phyloP scores from a whole-genome alignment of 805 yeast species.

The Yarrowia deformans region DNA sequence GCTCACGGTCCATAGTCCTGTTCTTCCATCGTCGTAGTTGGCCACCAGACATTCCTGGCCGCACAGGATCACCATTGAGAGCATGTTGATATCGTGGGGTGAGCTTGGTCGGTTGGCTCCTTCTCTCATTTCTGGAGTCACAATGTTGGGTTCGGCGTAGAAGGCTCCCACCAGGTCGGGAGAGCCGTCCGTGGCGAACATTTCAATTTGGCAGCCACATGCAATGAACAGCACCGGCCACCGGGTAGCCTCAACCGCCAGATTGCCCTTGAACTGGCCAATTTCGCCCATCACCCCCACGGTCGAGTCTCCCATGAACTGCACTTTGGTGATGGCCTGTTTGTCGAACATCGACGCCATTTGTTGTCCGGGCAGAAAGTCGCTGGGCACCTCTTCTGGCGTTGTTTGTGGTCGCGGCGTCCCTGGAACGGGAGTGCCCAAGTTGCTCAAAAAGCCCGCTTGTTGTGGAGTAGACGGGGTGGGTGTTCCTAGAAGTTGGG shows the following conservation, averaged over 20 bases:
- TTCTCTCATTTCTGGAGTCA: slow-evolving; percentile 12
- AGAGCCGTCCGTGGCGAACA: slow-evolving; percentile 14
- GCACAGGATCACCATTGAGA: slow-evolving; percentile 2
- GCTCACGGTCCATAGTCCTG: slow-evolving; percentile 13
- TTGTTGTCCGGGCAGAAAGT: slow-evolving; percentile 26
- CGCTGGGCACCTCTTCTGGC: slow-evolving; percentile 14
- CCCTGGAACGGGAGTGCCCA: slow-evolving; percentile 20
- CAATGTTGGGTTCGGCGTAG: background rate
- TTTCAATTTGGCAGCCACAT: slow-evolving; percentile 29
- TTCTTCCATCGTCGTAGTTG: slow-evolving; percentile 30
- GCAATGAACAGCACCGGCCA: slow-evolving; percentile 29
- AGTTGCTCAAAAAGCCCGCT: slow-evolving; percentile 22
- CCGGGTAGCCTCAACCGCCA: slow-evolving; percentile 34
- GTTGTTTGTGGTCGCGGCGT: slow-evolving; percentile 15
- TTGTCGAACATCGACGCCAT: slow-evolving; percentile 33
- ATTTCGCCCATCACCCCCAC: slow-evolving; percentile 12
- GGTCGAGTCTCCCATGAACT: slow-evolving; percentile 30
- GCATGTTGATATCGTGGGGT: slow-evolving; percentile 32
- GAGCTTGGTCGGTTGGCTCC: slow-evolving; percentile 21
- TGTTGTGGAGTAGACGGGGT: slow-evolving; percentile 31
- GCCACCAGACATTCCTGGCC: slow-evolving; percentile 21
- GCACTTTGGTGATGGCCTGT: slow-evolving; percentile 14
- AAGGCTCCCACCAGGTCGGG: slow-evolving; percentile 17
- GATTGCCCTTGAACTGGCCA: slow-evolving; percentile 9
- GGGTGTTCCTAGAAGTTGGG: slow-evolving; percentile 8